Evolutionary conservation across 495 filamentous ascomycete genomes (phyloP), one percentile per base, ranked within the genome.

Genomic region (Xylaria sp.): DNA sequence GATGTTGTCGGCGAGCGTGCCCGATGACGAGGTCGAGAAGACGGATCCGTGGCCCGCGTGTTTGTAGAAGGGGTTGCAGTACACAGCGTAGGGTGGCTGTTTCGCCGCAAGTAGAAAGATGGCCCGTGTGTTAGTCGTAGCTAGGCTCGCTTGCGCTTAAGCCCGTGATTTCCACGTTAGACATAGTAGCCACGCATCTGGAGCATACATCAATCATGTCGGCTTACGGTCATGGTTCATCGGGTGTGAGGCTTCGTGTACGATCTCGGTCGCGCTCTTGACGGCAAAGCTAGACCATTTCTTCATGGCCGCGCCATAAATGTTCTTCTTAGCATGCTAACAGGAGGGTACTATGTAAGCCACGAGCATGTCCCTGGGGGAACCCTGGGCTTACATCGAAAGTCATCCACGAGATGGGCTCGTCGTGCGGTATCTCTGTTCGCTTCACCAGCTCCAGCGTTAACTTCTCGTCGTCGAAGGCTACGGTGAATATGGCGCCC

Each of bases 321-420:
- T 90, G 79, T 92, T 90, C 80, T 93, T 93, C 80, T 90, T 92
- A 68, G 87, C 83, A 78, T 96, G 92, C 86, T 92, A 76, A 6
- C 12, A 64, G 63, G 35, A 12, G 44, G 44, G 33, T 53, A 33
- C 7, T n/a, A 69, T 61, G 76, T 82, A 37, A 81, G 80, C 67
- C 61, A 66, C 21, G 35, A 66, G 43, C 12, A 41, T n/a, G 15
- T 35, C 31, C 21, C 7, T 9, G 19, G 35, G 35, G 15, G 9
- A 35, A 35, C 19, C 29, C 53, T 64, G 37, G 19, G 80, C 88
- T 79, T 83, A 92, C 91, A 76, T 93, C 91, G 75, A 95, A 93
- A 50, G 91, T 91, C 90, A 96, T 94, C 93, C 93, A 96, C 73
- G 92, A 94, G 75, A 96, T 95, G 4, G 93, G 91, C 82, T 96